Percentiles rank a stretch among this genome's conserved stretches.
Conservation (phyloP, 352 stramenopile genomes). For the Globisporangium orthogonon region DNA sequence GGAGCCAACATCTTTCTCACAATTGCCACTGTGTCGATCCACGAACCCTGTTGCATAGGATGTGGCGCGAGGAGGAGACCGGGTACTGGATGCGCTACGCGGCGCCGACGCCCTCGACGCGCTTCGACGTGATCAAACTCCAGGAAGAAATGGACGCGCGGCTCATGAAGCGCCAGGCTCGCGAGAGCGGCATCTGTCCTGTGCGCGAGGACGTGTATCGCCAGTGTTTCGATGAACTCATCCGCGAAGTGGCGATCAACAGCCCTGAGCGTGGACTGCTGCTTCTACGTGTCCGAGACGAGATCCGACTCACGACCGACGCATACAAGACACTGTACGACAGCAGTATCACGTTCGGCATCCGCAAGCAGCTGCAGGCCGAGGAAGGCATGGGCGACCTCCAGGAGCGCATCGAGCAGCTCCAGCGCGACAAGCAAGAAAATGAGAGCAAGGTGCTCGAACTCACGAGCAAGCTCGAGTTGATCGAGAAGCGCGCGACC, state of each 20-base stretch:
- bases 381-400: conserved; percentile 91
- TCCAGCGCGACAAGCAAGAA: conserved; percentile 57
- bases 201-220: conserved; percentile 92
- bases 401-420: conserved; percentile 42
- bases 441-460: conserved; percentile 83
- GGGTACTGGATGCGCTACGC: conserved; percentile 91
- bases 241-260: conserved; percentile 90
- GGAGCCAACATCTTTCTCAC: no score
- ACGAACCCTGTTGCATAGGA: conserved; percentile 21
- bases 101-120: conserved; percentile 84
- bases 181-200: conserved; percentile 90
- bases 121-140: conserved; percentile 92
- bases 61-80: conserved; percentile 75
- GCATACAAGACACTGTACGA: conserved; percentile 95
- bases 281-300: conserved; percentile 89
- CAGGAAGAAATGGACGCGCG: conserved; percentile 87
- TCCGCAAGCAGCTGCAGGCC: conserved; percentile 91
- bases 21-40: not conserved
- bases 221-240: conserved; percentile 92
- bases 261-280: conserved; percentile 89
- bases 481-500: conserved; percentile 89
- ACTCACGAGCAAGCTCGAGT: conserved; percentile 88
- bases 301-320: conserved; percentile 91
- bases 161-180: conserved; percentile 86
- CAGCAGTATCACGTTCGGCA: conserved; percentile 89